Evolutionary conservation across 2,329 filamentous ascomycete species (phyloP).

Genomic region (Pestalotiopsis sp.): DNA sequence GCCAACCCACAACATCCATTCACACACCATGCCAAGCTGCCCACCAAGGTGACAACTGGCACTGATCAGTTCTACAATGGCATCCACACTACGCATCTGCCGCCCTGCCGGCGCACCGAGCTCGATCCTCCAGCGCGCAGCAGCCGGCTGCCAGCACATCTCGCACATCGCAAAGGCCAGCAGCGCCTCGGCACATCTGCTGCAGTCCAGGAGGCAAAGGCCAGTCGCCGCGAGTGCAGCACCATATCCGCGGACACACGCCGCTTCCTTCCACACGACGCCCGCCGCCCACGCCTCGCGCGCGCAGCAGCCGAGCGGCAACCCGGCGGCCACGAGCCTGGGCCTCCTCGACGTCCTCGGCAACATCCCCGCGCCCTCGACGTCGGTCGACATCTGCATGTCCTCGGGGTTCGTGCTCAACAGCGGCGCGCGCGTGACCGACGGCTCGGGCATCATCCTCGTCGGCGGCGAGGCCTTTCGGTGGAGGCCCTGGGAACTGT

Average conservation of each 20-base stretch:
- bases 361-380: conserved; percentile 75
- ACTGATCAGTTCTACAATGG: conserved; percentile 1
- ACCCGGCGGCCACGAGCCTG: conserved; percentile 61
- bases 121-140: not conserved
- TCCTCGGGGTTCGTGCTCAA: conserved; percentile 85
- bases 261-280: conserved; percentile 4
- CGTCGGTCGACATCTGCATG: conserved; percentile 81
- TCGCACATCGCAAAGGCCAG: not conserved
- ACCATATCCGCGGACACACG: not conserved
- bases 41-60: not conserved
- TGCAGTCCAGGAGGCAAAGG: not conserved
- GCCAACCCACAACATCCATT: not conserved
- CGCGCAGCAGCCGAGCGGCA: conserved; percentile 33
- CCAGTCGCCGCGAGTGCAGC: not conserved
- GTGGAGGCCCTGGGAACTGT: conserved; percentile 76
- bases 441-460: conserved; percentile 74
- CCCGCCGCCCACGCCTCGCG: not conserved
- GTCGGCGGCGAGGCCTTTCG: conserved; percentile 85
- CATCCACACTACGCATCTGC: conserved; percentile 6
- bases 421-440: conserved; percentile 72
- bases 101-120: conserved; percentile 1
- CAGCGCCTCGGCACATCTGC: not conserved
- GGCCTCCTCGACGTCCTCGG: conserved; percentile 77
- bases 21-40: conserved; percentile 1
- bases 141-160: not conserved